These are phyloP conservation scores for Cercospora sesami DNA, from an alignment of 2,329 filamentous ascomycete species.

Conservation along the genomic window DNA sequence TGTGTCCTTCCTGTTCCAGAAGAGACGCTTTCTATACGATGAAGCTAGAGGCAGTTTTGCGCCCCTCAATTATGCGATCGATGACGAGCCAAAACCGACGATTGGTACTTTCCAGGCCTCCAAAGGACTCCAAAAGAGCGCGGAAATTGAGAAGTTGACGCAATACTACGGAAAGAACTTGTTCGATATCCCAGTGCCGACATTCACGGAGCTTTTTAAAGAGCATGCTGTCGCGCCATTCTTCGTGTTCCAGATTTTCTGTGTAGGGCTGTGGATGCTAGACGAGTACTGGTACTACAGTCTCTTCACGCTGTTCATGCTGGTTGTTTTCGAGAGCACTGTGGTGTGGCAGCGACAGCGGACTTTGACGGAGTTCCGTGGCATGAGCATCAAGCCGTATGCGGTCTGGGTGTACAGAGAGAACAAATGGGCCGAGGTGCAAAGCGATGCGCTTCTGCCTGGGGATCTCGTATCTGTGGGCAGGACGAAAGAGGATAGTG, in stretches of 20 bases:
- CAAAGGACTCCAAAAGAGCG: constrained; percentile 69
- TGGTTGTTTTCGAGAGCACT: constrained; percentile 95
- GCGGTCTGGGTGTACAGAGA: constrained; percentile 87
- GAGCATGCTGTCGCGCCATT: constrained; percentile 98
- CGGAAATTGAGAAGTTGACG: constrained; percentile 76
- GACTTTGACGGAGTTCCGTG: constrained; percentile 92
- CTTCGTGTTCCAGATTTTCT: constrained; percentile 99
- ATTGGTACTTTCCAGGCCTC: constrained; percentile 78
- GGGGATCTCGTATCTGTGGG: constrained; percentile 91
- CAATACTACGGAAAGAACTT: constrained; percentile 95
- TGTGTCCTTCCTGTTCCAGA: constrained; percentile 93
- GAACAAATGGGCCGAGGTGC: constrained; percentile 82
- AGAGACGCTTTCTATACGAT: constrained; percentile 89
- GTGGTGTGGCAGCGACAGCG: constrained; percentile 98
- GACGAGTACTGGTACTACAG: constrained; percentile 99
- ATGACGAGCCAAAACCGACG: constrained; percentile 77
- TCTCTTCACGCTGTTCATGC: constrained; percentile 97
- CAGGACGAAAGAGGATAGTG: constrained; percentile 93
- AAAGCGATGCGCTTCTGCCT: constrained; percentile 87
- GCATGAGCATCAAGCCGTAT: constrained; percentile 99
- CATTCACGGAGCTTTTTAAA: constrained; percentile 92
- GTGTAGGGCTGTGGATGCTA: constrained; percentile 95
- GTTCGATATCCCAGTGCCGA: constrained; percentile 96
- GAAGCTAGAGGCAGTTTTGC: constrained; percentile 71
- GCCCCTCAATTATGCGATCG: constrained; percentile 79